Percentiles rank a stretch among this genome's conserved stretches.
Conservation (phyloP, 345 rosid species). For the Dipteronia sinensis region DNA sequence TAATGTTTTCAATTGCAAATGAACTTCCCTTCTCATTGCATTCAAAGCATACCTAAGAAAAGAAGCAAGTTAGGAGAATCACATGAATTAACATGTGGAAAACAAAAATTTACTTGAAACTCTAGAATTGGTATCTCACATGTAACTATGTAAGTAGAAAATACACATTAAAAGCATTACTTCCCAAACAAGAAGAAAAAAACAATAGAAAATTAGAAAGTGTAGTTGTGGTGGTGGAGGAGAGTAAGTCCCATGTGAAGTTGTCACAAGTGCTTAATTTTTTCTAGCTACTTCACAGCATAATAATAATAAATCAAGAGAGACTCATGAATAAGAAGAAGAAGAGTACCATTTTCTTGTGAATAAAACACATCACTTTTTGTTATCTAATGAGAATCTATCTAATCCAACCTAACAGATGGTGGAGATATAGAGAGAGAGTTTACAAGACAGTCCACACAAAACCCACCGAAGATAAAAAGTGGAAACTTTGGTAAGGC, state of each 20-base stretch:
- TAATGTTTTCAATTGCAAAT: not conserved
- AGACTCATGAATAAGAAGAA: not conserved
- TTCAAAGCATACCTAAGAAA: not conserved
- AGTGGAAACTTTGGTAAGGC: conserved; percentile 24
- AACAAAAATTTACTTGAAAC: not conserved
- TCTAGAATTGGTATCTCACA: conserved; percentile 16
- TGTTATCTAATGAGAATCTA: conserved; percentile 31
- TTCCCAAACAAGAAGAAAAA: not conserved
- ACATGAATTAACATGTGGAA: conserved; percentile 9
- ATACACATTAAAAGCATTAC: not conserved
- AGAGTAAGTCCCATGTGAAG: conserved; percentile 27
- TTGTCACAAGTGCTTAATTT: conserved; percentile 25
- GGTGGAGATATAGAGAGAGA: not conserved
- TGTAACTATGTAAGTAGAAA: not conserved
- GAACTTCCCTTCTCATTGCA: not conserved
- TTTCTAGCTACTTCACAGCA: not conserved
- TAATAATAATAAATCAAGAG: not conserved
- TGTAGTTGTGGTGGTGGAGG: conserved; percentile 9
- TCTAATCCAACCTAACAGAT: conserved; percentile 19
- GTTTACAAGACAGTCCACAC: conserved; percentile 10
- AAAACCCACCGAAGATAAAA: conserved; percentile 15
- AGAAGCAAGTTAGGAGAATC: conserved; percentile 10
- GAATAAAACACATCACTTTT: conserved; percentile 20
- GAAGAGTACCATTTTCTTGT: conserved; percentile 32
- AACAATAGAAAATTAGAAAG: not conserved